phyloP scores from a whole-genome alignment of 805 yeast genomes.

The Monosporozyma servazzii region DNA sequence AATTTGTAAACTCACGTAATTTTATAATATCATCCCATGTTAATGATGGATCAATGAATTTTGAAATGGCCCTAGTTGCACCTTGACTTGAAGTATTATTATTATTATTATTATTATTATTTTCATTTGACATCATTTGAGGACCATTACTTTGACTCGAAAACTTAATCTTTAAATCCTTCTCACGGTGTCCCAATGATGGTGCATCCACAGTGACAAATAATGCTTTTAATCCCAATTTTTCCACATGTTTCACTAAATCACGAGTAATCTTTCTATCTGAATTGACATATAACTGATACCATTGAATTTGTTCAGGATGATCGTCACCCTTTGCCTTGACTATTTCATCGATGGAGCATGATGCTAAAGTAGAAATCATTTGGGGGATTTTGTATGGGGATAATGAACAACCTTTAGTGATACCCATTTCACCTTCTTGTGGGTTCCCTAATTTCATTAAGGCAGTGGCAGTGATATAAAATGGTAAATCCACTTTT shows the following conservation, averaged over 20 bases:
- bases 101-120: slow-evolving; percentile 34
- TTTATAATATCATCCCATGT: slow-evolving; percentile 57
- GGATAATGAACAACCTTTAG: slow-evolving; percentile 70
- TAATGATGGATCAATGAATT: slow-evolving; percentile 67
- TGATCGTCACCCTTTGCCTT: slow-evolving; percentile 51
- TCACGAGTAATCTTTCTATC: slow-evolving; percentile 57
- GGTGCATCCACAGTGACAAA: slow-evolving; percentile 93
- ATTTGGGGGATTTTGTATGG: slow-evolving; percentile 58
- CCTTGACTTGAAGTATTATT: slow-evolving; percentile 57
- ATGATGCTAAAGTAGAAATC: slow-evolving; percentile 88
- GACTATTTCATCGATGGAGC: slow-evolving; percentile 77
- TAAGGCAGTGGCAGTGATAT: slow-evolving; percentile 84
- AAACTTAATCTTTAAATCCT: slow-evolving; percentile 65
- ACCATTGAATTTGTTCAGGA: slow-evolving; percentile 66
- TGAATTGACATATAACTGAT: slow-evolving; percentile 74
- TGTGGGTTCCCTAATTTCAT: slow-evolving; percentile 80
- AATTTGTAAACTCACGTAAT: slow-evolving; percentile 44
- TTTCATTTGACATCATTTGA: slow-evolving; percentile 30
- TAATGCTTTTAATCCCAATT: slow-evolving; percentile 67
- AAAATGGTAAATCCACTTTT: slow-evolving; percentile 65
- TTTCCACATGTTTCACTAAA: slow-evolving; percentile 62
- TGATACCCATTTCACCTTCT: slow-evolving; percentile 83
- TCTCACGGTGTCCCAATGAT: slow-evolving; percentile 82
- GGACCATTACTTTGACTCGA: slow-evolving; percentile 26
- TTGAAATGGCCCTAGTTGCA: slow-evolving; percentile 78